These are phyloP conservation scores for Aquilaria yunnanensis DNA, from an alignment of 345 rosid genomes.

Conservation along the genomic window DNA sequence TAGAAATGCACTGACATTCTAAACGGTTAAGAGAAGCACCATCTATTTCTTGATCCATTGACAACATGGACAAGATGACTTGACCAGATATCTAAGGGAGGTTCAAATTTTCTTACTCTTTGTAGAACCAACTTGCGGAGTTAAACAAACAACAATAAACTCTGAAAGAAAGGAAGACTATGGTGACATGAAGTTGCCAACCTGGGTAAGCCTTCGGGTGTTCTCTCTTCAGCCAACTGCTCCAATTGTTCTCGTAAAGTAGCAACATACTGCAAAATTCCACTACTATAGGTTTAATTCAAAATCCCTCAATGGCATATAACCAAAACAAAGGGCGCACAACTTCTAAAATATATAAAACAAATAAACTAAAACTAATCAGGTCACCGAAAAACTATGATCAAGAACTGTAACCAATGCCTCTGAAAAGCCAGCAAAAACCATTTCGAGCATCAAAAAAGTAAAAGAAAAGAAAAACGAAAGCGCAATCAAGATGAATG, in stretches of 20 bases:
- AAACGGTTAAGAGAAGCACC: too few species aligned
- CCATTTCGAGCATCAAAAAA: too few species aligned
- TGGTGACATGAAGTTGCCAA: not conserved
- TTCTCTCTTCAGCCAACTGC: conserved; percentile 66
- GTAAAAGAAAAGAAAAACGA: too few species aligned
- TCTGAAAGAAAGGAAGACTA: conserved; percentile 5
- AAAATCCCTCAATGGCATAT: conserved; percentile 1
- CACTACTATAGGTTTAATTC: not conserved
- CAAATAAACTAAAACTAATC: not conserved
- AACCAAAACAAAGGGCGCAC: not conserved
- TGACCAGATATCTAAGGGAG: too few species aligned
- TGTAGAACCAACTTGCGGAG: not conserved
- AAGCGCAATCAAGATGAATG: not conserved
- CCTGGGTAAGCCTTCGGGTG: conserved; percentile 75
- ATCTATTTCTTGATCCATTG: too few species aligned
- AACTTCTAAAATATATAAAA: not conserved
- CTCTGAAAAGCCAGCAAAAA: not conserved
- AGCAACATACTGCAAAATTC: conserved; percentile 60
- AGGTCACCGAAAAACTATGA: not conserved
- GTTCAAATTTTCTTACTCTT: too few species aligned
- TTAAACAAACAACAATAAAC: not conserved
- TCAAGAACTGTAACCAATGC: not conserved
- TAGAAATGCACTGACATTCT: too few species aligned
- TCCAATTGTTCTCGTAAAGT: conserved; percentile 75
- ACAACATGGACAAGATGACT: too few species aligned